These are phyloP conservation scores for Pisolithus albus DNA, from an alignment of 768 basidiomycete species.

Conservation along the genomic window DNA sequence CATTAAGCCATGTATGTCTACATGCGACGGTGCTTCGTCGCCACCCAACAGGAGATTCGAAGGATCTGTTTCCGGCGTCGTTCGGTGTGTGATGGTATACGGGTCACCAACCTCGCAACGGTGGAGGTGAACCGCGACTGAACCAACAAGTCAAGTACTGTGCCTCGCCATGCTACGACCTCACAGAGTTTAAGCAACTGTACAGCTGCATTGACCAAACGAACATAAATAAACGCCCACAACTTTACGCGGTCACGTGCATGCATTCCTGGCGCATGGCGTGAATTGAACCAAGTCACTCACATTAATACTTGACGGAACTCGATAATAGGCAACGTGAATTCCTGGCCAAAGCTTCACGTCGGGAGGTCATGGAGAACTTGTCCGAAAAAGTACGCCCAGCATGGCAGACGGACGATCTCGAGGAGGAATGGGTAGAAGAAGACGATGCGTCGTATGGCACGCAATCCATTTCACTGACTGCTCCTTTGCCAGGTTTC, in stretches of 20 bases:
- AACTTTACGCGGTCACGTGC: conserved; percentile 26
- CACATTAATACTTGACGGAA: too few species aligned
- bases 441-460: conserved; percentile 34
- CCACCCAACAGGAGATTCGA: too few species aligned
- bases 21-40: too few species aligned
- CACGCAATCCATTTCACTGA: conserved; percentile 55
- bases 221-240: conserved; percentile 16
- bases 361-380: conserved; percentile 1
- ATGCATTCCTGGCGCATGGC: background rate
- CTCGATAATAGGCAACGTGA: too few species aligned
- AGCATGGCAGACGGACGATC: conserved; percentile 84
- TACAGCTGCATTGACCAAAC: conserved; percentile 14
- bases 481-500: conserved; percentile 44
- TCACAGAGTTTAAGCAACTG: background rate
- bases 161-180: too few species aligned
- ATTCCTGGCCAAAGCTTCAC: too few species aligned
- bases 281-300: background rate
- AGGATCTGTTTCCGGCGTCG: too few species aligned
- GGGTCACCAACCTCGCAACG: too few species aligned
- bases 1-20: background rate
- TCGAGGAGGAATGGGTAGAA: conserved; percentile 90
- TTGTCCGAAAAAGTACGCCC: conserved; percentile 31
- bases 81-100: too few species aligned
- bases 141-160: background rate
- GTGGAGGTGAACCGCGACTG: too few species aligned